A percentile compares a stretch with the other conserved stretches of the same genome.
phyloP scores from a whole-genome alignment of 495 filamentous ascomycete species.

The Hyaloscypha bicolor region DNA sequence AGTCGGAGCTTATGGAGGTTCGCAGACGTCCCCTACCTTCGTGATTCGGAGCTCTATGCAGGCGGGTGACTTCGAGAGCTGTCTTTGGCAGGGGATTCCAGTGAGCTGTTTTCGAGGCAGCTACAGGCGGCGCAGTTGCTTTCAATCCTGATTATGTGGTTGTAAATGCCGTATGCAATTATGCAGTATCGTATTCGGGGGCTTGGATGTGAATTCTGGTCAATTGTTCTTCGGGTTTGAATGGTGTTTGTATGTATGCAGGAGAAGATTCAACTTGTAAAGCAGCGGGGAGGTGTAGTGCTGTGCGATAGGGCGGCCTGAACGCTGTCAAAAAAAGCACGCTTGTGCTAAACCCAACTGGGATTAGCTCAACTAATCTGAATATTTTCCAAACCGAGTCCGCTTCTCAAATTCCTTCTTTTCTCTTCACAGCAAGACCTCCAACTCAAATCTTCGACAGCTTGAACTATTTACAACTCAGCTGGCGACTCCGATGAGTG shows the following conservation, averaged over 20 bases:
- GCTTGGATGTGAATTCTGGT: slow-evolving; percentile 9
- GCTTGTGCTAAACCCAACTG: neutral
- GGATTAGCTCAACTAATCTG: slow-evolving; percentile 2
- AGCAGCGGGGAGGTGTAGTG: slow-evolving; percentile 12
- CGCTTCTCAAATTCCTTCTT: slow-evolving; percentile 31
- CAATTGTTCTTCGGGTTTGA: slow-evolving; percentile 20
- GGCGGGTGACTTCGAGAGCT: slow-evolving; percentile 34
- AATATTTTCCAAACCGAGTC: slow-evolving; percentile 10
- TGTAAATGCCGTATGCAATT: neutral
- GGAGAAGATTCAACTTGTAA: slow-evolving; percentile 13
- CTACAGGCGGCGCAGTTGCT: neutral
- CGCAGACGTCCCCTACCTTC: slow-evolving; percentile 31
- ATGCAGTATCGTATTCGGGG: neutral
- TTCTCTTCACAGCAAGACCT: slow-evolving; percentile 71
- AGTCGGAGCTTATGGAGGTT: slow-evolving; percentile 28
- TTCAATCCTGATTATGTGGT: slow-evolving; percentile 1
- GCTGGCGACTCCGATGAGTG: slow-evolving; percentile 85
- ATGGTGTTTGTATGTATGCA: slow-evolving; percentile 11
- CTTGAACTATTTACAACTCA: slow-evolving; percentile 60
- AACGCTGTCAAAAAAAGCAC: no score
- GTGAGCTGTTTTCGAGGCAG: slow-evolving; percentile 1
- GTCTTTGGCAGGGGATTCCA: neutral
- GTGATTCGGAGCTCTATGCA: slow-evolving; percentile 35
- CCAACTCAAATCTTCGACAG: slow-evolving; percentile 93
- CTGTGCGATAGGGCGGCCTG: no score